These are phyloP conservation scores for Yamadazyma epiphylla DNA, from an alignment of 1,139 yeast genomes.

Conservation along the genomic window DNA sequence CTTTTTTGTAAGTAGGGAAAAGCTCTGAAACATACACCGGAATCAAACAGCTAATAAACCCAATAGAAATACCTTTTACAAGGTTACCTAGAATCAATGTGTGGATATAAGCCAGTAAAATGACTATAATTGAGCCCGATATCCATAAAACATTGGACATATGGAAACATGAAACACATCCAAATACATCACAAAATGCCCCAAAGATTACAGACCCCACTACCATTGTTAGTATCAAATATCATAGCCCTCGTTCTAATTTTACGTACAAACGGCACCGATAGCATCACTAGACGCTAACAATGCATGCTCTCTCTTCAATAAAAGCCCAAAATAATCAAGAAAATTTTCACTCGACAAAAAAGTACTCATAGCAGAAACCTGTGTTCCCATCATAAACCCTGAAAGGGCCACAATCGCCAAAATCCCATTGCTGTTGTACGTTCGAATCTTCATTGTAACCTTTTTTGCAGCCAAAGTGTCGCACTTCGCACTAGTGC, in stretches of 20 bases:
- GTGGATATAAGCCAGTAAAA: constrained; percentile 22
- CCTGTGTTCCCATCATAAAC: constrained; percentile 30
- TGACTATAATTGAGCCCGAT: constrained; percentile 20
- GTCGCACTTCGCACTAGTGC: neutral
- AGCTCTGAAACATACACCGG: constrained; percentile 33
- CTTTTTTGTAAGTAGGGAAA: constrained; percentile 19
- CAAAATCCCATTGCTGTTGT: constrained; percentile 14
- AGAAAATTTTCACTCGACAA: constrained; percentile 19
- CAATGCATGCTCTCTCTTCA: constrained; percentile 23
- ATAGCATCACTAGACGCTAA: constrained; percentile 25
- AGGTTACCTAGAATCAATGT: constrained; percentile 26
- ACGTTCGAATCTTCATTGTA: constrained; percentile 13
- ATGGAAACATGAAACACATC: constrained; percentile 24
- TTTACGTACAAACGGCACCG: constrained; percentile 18
- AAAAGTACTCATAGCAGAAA: constrained; percentile 22
- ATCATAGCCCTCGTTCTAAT: neutral
- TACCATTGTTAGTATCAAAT: constrained; percentile 9
- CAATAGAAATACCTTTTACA: constrained; percentile 29
- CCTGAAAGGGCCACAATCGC: constrained; percentile 24
- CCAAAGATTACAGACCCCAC: constrained; percentile 34
- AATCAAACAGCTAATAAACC: constrained; percentile 25
- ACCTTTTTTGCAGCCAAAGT: constrained; percentile 3
- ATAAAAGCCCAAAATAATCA: constrained; percentile 19
- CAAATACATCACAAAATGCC: constrained; percentile 24
- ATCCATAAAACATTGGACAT: constrained; percentile 25